Evolutionary conservation across 257 asterid genomes (phyloP).

Genomic region (Penstemon eatonii): DNA sequence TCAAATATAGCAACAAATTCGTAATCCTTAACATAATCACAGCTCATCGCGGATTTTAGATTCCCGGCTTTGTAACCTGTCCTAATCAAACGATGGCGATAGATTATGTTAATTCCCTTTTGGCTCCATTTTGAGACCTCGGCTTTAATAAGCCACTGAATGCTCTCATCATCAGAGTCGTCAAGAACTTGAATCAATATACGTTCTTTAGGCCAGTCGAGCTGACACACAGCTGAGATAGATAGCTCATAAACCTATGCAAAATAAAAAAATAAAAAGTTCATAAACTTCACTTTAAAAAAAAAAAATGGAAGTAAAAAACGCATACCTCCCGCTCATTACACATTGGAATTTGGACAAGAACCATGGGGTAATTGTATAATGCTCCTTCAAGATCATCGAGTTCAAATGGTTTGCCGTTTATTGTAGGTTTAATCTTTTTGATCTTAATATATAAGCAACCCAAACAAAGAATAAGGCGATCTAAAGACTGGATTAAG

Average conservation of each 20-base stretch:
- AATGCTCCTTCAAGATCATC: conserved; percentile 42
- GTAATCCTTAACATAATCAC: conserved; percentile 63
- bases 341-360: conserved; percentile 83
- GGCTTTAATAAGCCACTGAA: conserved; percentile 46
- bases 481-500: conserved; percentile 58
- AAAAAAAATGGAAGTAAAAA: conserved; percentile 2
- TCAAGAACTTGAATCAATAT: conserved; percentile 65
- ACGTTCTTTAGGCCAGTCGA: conserved; percentile 70
- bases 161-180: conserved; percentile 57
- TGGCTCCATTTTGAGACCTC: conserved; percentile 61
- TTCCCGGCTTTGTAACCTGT: conserved; percentile 81
- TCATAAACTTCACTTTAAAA: not conserved
- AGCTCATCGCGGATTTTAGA: conserved; percentile 70
- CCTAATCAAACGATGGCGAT: conserved; percentile 59
- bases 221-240: conserved; percentile 64
- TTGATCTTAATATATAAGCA: conserved; percentile 54
- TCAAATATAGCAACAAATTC: conserved; percentile 76
- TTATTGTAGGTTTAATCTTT: conserved; percentile 54
- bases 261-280: not conserved
- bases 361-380: conserved; percentile 58
- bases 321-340: conserved; percentile 62
- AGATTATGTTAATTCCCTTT: conserved; percentile 58
- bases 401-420: conserved; percentile 35
- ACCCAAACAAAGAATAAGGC: conserved; percentile 57
- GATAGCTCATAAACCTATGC: conserved; percentile 67